A percentile compares a stretch with the other conserved stretches of the same genome.
Evolutionary conservation across 2,329 filamentous ascomycete genomes (phyloP).

Genomic region (Hypoxylon sp.): DNA sequence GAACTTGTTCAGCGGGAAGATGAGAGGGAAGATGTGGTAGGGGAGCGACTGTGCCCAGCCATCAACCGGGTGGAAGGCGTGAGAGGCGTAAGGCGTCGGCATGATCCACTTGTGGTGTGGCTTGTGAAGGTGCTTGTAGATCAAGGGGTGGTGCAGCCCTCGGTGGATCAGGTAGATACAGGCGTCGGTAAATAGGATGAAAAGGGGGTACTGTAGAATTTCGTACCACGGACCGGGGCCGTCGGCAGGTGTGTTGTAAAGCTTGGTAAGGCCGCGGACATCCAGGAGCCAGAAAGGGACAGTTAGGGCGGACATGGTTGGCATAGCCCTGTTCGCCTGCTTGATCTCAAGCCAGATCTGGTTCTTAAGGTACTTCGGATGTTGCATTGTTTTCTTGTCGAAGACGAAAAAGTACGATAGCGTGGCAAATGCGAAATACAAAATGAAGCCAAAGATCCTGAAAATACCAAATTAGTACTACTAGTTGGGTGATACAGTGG

Average conservation of each 20-base stretch:
- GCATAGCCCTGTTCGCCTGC: slow-evolving; percentile 83
- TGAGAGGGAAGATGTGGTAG: slow-evolving; percentile 93
- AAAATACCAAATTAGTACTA: slow-evolving; percentile 33
- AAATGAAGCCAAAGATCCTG: slow-evolving; percentile 86
- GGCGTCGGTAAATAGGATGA: slow-evolving; percentile 83
- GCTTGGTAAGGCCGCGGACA: slow-evolving; percentile 85
- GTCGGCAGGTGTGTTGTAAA: slow-evolving; percentile 85
- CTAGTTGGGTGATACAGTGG: background rate
- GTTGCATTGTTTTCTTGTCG: slow-evolving; percentile 88
- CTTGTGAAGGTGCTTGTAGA: slow-evolving; percentile 95
- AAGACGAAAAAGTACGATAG: slow-evolving; percentile 92
- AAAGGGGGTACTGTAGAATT: slow-evolving; percentile 85
- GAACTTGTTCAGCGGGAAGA: slow-evolving; percentile 93
- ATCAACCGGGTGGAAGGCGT: slow-evolving; percentile 95
- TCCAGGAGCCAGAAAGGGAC: slow-evolving; percentile 86
- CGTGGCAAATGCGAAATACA: slow-evolving; percentile 88
- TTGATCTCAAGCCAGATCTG: slow-evolving; percentile 89
- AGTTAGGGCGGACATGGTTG: slow-evolving; percentile 86
- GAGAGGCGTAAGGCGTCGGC: slow-evolving; percentile 92
- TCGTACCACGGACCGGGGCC: slow-evolving; percentile 85
- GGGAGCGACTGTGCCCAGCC: slow-evolving; percentile 90
- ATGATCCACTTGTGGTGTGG: slow-evolving; percentile 99
- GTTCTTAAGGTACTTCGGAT: slow-evolving; percentile 96
- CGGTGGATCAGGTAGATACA: slow-evolving; percentile 87
- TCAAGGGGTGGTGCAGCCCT: slow-evolving; percentile 76